phyloP scores from a whole-genome alignment of 1,139 yeast genomes.

The Zygoascus hellenicus region DNA sequence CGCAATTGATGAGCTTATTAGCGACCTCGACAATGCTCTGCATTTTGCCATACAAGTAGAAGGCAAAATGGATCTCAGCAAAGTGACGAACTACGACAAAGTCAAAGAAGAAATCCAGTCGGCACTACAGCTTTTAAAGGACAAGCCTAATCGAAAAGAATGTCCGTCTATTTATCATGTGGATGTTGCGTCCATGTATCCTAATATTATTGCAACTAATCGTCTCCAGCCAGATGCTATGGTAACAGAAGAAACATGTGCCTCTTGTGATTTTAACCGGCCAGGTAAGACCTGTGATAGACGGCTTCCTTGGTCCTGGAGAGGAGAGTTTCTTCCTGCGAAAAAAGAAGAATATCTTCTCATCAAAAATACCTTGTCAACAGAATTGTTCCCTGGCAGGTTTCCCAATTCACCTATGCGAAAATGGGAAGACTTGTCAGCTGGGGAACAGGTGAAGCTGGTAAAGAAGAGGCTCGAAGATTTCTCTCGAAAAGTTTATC shows the following conservation, averaged over 20 bases:
- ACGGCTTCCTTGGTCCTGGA: conserved; percentile 94
- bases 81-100: conserved; percentile 75
- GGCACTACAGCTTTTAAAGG: conserved; percentile 52
- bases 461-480: conserved; percentile 79
- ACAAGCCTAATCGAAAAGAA: conserved; percentile 62
- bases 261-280: conserved; percentile 92
- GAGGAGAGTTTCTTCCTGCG: conserved; percentile 94
- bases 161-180: conserved; percentile 90
- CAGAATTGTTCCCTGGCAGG: conserved; percentile 61
- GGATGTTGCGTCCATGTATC: conserved; percentile 99
- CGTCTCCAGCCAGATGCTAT: conserved; percentile 97
- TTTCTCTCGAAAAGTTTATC: conserved; percentile 80
- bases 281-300: conserved; percentile 95
- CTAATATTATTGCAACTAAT: conserved; percentile 96
- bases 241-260: conserved; percentile 93
- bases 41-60: conserved; percentile 84
- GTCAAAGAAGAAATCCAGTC: conserved; percentile 53
- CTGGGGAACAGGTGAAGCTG: conserved; percentile 69
- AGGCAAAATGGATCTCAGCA: conserved; percentile 61
- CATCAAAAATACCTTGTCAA: conserved; percentile 78
- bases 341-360: conserved; percentile 85
- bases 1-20: conserved; percentile 73
- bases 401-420: conserved; percentile 41
- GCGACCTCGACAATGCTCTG: conserved; percentile 69
- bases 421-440: conserved; percentile 55